phyloP scores from a whole-genome alignment of 2,329 filamentous ascomycete genomes.

The Stachybotrys chartarum region DNA sequence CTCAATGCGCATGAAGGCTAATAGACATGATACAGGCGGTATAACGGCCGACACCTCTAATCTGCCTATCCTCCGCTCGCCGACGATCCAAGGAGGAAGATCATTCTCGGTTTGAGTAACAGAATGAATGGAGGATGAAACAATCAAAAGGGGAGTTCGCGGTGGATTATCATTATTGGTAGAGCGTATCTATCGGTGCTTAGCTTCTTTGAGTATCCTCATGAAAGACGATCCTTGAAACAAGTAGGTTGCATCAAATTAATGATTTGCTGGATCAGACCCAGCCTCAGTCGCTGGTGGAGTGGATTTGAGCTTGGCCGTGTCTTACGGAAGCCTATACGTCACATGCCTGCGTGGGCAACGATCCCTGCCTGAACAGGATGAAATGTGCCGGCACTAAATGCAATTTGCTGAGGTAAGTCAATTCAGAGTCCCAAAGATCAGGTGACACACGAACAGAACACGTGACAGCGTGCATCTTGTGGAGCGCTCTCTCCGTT shows the following conservation, averaged over 20 bases:
- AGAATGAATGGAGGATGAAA: neutral
- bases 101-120: neutral
- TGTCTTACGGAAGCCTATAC: neutral
- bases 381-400: neutral
- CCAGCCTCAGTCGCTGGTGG: neutral
- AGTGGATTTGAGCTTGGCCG: neutral
- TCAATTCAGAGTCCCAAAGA: neutral
- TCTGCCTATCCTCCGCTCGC: neutral
- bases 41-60: too few relatives aligned
- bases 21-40: too few relatives aligned
- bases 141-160: neutral
- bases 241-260: neutral
- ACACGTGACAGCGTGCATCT: neutral
- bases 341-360: neutral
- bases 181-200: neutral
- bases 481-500: neutral
- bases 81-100: neutral
- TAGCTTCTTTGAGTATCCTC: neutral
- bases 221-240: neutral
- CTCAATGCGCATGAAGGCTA: neutral
- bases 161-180: neutral
- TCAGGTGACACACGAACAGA: neutral
- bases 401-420: neutral
- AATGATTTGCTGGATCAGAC: neutral
- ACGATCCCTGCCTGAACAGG: neutral